Conservation (phyloP, 345 rosid species). For the Aquilaria yunnanensis region DNA sequence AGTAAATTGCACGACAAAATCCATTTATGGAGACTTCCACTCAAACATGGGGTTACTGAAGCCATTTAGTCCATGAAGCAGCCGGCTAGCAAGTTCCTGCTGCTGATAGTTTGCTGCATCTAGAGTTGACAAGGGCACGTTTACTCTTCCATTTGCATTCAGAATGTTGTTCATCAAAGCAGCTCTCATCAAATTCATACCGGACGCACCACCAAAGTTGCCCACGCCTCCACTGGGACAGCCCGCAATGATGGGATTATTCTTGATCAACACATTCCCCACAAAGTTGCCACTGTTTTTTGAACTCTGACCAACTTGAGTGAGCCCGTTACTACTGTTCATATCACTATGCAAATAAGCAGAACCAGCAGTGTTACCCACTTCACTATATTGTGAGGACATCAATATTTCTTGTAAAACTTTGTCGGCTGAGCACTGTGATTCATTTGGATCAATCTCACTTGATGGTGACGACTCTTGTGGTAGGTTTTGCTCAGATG, state of each 20-base stretch:
- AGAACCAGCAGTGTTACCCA: slow-evolving; percentile 28
- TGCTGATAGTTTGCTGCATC: slow-evolving; percentile 40
- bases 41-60: slow-evolving; percentile 42
- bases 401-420: slow-evolving; percentile 47
- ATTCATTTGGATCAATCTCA: slow-evolving; percentile 38
- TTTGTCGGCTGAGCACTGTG: slow-evolving; percentile 52
- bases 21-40: slow-evolving; percentile 49
- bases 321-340: slow-evolving; percentile 32
- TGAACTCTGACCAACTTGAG: slow-evolving; percentile 17
- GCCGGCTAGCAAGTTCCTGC: slow-evolving; percentile 40
- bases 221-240: slow-evolving; percentile 30
- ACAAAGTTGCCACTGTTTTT: slow-evolving; percentile 19
- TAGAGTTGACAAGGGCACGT: slow-evolving; percentile 25
- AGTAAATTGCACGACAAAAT: too few species aligned
- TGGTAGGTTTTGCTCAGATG: slow-evolving; percentile 26
- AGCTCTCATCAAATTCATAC: slow-evolving; percentile 26
- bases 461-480: slow-evolving; percentile 36
- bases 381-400: slow-evolving; percentile 36
- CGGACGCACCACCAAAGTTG: slow-evolving; percentile 30
- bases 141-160: slow-evolving; percentile 29
- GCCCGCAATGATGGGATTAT: slow-evolving; percentile 20
- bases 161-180: slow-evolving; percentile 29
- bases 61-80: slow-evolving; percentile 49
- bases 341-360: slow-evolving; percentile 31
- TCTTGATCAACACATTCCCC: slow-evolving; percentile 25